Evolutionary conservation across 257 asterid species (phyloP).

Genomic region (Solanum arcanum): DNA sequence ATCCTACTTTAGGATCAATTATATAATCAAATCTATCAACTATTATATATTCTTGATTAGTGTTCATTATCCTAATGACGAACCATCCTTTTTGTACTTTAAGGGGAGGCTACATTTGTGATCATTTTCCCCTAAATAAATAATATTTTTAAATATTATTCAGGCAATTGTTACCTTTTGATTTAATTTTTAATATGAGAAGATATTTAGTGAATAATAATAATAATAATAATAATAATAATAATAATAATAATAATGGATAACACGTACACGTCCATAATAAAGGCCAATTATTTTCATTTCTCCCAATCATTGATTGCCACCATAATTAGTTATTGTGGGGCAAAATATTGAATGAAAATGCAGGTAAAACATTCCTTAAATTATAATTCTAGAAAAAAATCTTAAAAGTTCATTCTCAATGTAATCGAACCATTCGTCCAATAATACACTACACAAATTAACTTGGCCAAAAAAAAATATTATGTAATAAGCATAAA

Average conservation of each 20-base stretch:
- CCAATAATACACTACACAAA: not conserved
- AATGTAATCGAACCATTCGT: not conserved
- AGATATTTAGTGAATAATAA: too few species aligned
- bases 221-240: too few species aligned
- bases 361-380: not conserved
- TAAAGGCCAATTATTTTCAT: not conserved
- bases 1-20: not conserved
- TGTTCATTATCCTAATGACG: not conserved
- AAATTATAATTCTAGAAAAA: not conserved
- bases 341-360: not conserved
- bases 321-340: not conserved
- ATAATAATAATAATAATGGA: not conserved
- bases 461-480: not conserved
- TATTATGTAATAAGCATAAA: not conserved
- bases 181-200: not conserved
- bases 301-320: not conserved
- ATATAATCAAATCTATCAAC: not conserved
- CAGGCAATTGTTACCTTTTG: not conserved
- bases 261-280: not conserved
- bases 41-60: not conserved
- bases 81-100: not conserved
- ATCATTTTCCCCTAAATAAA: not conserved
- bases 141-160: not conserved
- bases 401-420: not conserved
- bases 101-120: not conserved